Evolutionary conservation across 2,329 filamentous ascomycete genomes (phyloP), one percentile per base, ranked within the genome.

Genomic region (Stemphylium lycopersici): DNA sequence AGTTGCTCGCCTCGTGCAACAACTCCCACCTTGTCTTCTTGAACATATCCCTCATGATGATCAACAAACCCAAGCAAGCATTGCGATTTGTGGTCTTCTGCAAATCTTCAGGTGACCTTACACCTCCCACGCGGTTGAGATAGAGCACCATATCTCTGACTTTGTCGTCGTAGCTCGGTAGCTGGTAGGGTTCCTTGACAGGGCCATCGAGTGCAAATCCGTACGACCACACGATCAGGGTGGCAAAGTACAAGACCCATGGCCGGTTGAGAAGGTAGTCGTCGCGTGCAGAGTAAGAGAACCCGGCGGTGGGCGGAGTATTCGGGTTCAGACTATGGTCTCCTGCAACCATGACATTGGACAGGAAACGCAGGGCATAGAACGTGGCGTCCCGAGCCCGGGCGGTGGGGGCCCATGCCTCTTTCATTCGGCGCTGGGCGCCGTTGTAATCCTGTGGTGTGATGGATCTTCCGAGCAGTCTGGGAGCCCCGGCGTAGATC

Each of bases 181-280:
- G 85, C 16, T 78, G 77, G 63, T 76, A 81, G 45, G 48, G 77
- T 3, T 75, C 77, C 6, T 82, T 78, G 52, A 90, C 85, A 0
- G 91, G 84, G 0, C 95, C 95, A 64, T 98, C 95, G 16, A 96
- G 80, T 0, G 93, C 92, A 71, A 87, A 97, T 2, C 93, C 93
- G 68, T 98, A 99, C 56, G 87, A 91, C 95, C 95, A 99, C 1
- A 98, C 90, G 18, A 97, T 91, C 12, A 99, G 82, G 0, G 88
- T 87, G 0, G 95, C 91, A 70, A 96, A 96, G 76, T 97, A 99
- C 46, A 98, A 80, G 10, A 97, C 92, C 93, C 95, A 99, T 0
- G 93, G 91, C 13, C 95, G 84, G 69, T 98, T 96, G 55, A 98
- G 83, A 1, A 97, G 82, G 48, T 92, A 90, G 67, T 99, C 95